Base-by-base conservation (phyloP, 495 filamentous ascomycete species). In the Tuber borchii region DNA sequence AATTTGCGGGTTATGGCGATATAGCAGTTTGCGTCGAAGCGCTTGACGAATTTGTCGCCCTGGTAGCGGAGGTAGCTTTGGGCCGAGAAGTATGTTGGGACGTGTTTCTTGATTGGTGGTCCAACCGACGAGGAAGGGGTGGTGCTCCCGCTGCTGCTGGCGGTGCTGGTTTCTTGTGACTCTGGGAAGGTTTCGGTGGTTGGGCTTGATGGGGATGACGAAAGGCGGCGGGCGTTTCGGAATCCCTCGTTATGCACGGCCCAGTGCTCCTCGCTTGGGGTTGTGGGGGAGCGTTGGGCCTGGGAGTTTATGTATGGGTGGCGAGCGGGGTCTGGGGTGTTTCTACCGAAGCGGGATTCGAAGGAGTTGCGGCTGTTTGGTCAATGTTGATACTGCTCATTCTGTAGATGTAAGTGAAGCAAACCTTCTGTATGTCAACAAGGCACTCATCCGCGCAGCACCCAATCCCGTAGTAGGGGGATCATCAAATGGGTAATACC, bases 41-140 rank as follows among this genome's bases (percentile, higher is more conserved):
- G 91, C 82, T 93, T 93, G 77, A 97, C 95, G 83, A 99, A 99
- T 84, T 99, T 99, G 73, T 91, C 88, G 65, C 93, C 95, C 85
- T 99, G 95, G 84, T 99, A 99, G n/a, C 95, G 92, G 10, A 99
- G 91, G 83, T 99, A 99, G 1, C 93, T 97, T 83, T 99, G 95
- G 0, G 95, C 95, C 22, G 95, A 97, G 85, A 97, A 99, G 83
- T 97, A 97, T 9, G 93, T 96, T 2, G 93, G 90, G 0, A 90
- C 79, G 85, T 85, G 81, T 74, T 42, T 40, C 72, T 34, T 34
- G 16, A 70, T 12, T 19, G 73, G 51, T 40, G 71, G 34, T 40
- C 70, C 43, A 22, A 12, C 26, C 31, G 72, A 51, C 39, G 75
- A 31, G 34, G 19, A 16, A 45, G 68, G 71, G 43, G 22, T 73